Evolutionary conservation across 164 flowering plant species (phyloP), one percentile per base, ranked within the genome.

Genomic region (Dillenia turbinata): DNA sequence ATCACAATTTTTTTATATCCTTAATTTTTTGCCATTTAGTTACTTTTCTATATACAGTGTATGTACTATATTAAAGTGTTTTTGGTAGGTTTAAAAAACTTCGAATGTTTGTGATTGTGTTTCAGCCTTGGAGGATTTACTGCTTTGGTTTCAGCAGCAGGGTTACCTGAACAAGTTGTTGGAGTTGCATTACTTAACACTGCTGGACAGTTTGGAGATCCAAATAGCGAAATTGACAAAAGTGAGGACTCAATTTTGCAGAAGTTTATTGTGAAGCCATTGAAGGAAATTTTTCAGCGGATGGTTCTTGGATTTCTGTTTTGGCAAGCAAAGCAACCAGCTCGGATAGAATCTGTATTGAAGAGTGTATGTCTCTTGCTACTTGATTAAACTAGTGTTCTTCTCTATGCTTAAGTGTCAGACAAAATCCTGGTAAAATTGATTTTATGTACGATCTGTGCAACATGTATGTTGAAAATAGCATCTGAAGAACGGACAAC

Each of bases 61-160:
- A 45, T 51, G 10, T 52, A 19, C 6, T 55, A 8, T 12, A 55
- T 40, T 12, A 9, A 5, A 33, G 58, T 26, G 33, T 11, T 16
- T 52, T 52, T 15, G 54, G 11, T 16, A 24, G 54, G 10, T 11
- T 47, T 1, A 50, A 26, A 26, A 44, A 51, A 47, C 49, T 15
- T 56, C 62, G 44, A 56, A 60, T 52, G 10, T 52, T 61, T 49
- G 22, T 62, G 66, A 22, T 52, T 54, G 45, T 55, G 49, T 74
- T 78, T 73, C 90, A 90, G 98, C 73, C 97, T 94, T 66, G 98
- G 99, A 65, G 99, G 97, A 69, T 89, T 93, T 75, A 85, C 97
- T 54, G 97, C 95, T 66, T 69, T 94, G 78, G 74, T 84, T 64
- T 57, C 96, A 17, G 96, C 97, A 52, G 85, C 78, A 44, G 86